phyloP scores from a whole-genome alignment of 306 rosid species.

The Pterocarpus santalinus region DNA sequence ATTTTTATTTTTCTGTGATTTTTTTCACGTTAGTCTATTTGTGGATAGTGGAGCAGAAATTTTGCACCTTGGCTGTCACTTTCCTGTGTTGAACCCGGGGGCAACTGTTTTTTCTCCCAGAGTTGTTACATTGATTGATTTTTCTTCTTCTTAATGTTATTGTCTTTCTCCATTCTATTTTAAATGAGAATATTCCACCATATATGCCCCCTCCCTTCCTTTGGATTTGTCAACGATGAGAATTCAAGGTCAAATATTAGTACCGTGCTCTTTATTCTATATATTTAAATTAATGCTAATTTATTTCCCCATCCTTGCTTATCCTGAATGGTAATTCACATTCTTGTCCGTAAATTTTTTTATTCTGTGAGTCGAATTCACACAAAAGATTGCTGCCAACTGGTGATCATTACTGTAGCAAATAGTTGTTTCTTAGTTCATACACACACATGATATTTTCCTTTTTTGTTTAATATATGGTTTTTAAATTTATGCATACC shows the following conservation, averaged over 20 bases:
- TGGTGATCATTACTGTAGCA: slow-evolving; percentile 7
- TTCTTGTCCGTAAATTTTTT: slow-evolving; percentile 30
- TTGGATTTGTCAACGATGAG: slow-evolving; percentile 44
- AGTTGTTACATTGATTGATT: slow-evolving; percentile 4
- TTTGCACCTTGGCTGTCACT: slow-evolving; percentile 52
- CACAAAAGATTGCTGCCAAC: slow-evolving; percentile 34
- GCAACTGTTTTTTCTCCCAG: not conserved
- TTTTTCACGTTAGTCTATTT: not conserved
- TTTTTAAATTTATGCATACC: not conserved
- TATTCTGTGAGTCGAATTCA: slow-evolving; percentile 12
- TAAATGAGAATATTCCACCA: slow-evolving; percentile 57
- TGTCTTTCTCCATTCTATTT: slow-evolving; percentile 24
- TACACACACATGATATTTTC: not conserved
- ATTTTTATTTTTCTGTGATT: not conserved
- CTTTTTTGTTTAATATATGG: not conserved
- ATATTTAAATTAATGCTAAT: slow-evolving; percentile 11
- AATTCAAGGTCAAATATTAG: slow-evolving; percentile 42
- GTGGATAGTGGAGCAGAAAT: slow-evolving; percentile 39
- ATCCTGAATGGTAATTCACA: slow-evolving; percentile 28
- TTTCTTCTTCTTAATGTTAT: not conserved
- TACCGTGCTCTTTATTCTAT: slow-evolving; percentile 28
- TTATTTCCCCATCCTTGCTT: slow-evolving; percentile 11
- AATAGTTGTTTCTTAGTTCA: not conserved
- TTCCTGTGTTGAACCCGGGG: slow-evolving; percentile 28
- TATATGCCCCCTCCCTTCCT: slow-evolving; percentile 48